Conservation (phyloP, 2,329 filamentous ascomycete genomes). For the Claviceps purpurea region DNA sequence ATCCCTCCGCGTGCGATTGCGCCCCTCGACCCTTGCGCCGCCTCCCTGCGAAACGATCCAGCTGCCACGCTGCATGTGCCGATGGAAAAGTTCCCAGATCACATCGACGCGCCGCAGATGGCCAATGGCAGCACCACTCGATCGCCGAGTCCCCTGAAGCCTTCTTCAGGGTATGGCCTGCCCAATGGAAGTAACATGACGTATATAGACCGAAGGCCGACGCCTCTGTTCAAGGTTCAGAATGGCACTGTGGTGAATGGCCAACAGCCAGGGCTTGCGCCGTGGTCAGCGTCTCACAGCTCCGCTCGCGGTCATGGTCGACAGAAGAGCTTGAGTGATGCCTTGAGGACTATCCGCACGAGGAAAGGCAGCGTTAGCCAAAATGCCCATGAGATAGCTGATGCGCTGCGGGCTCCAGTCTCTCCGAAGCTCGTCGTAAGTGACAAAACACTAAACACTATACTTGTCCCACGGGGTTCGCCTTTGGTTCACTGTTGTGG, state of each 20-base stretch:
- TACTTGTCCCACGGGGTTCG: too few species aligned
- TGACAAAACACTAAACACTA: background rate
- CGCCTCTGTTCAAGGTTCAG: conserved; percentile 1
- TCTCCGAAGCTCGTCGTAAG: conserved; percentile 77
- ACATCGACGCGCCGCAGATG: conserved; percentile 29
- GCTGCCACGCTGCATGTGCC: background rate
- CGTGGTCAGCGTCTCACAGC: conserved; percentile 16
- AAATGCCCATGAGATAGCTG: conserved; percentile 86
- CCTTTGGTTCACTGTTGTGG: too few species aligned
- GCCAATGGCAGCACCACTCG: conserved; percentile 14
- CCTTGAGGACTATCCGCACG: conserved; percentile 69
- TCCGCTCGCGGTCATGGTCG: conserved; percentile 43
- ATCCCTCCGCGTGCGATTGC: background rate
- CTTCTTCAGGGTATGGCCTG: conserved; percentile 12
- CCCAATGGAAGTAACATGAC: conserved; percentile 16
- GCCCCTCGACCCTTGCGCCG: background rate
- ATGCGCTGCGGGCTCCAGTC: conserved; percentile 78
- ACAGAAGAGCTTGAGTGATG: conserved; percentile 81
- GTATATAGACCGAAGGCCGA: conserved; percentile 9
- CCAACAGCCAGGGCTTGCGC: conserved; percentile 1
- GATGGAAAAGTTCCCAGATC: conserved; percentile 47
- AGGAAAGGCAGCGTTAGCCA: conserved; percentile 78
- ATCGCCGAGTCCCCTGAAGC: conserved; percentile 15
- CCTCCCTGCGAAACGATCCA: background rate
- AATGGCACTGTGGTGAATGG: conserved; percentile 1